These are phyloP conservation scores for Phialemonium atrogriseum DNA, from an alignment of 2,329 filamentous ascomycete genomes.

Conservation along the genomic window DNA sequence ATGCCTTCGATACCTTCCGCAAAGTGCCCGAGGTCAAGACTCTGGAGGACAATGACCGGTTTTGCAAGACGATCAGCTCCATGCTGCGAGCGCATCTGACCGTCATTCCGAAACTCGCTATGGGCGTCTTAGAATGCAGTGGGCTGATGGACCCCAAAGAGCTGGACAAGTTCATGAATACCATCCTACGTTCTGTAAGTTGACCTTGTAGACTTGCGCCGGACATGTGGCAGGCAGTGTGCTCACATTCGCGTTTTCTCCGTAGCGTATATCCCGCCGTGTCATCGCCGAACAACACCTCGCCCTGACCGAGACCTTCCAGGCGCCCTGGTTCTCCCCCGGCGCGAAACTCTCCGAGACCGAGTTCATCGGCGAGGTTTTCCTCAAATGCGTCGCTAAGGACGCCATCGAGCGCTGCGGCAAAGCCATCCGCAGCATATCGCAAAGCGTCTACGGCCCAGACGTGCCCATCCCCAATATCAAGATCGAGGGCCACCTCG, in stretches of 20 bases:
- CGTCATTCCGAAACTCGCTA: constrained; percentile 89
- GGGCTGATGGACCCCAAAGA: constrained; percentile 72
- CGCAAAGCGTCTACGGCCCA: constrained; percentile 65
- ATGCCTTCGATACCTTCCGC: constrained; percentile 87
- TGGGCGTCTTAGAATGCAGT: constrained; percentile 87
- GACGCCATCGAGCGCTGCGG: constrained; percentile 84
- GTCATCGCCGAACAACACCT: constrained; percentile 98
- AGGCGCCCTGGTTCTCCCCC: constrained; percentile 82
- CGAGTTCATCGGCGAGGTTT: constrained; percentile 93
- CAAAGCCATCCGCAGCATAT: constrained; percentile 64
- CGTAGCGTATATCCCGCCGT: constrained; percentile 79
- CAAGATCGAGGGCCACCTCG: constrained; percentile 72
- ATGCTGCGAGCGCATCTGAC: constrained; percentile 83
- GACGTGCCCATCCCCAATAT: constrained; percentile 70
- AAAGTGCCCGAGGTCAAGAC: constrained; percentile 76
- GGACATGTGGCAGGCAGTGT: no score
- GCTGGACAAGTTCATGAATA: constrained; percentile 93
- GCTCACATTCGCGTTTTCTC: constrained; percentile 4
- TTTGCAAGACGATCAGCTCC: constrained; percentile 71
- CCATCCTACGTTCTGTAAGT: constrained; percentile 75
- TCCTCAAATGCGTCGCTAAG: constrained; percentile 83
- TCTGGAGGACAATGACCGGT: constrained; percentile 79
- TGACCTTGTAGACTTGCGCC: no score
- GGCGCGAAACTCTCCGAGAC: constrained; percentile 62
- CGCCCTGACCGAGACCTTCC: constrained; percentile 87